Base-by-base conservation (phyloP, 1,139 yeast species). In the Yamadazyma membranifaciens region DNA sequence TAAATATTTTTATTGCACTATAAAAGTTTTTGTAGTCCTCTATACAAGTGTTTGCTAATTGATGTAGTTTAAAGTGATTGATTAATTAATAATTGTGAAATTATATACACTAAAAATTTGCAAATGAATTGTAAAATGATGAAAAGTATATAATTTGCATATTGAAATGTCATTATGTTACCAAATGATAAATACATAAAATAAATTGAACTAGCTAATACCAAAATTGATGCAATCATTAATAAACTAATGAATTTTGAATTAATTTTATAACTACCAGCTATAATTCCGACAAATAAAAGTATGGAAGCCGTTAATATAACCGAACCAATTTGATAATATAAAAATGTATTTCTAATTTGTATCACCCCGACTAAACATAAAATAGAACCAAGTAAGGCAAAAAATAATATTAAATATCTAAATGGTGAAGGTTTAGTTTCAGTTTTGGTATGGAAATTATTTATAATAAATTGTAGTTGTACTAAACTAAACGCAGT, bases 151-250 rank as follows among this genome's bases (percentile, higher is more conserved):
- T 46, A 47, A 25, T 45, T 38, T 2, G 40, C 47, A 15, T 17
- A 31, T 32, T 44, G 47, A 20, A 47, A 44, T 5, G 38, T 17
- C 29, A 41, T 33, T 16, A 36, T 31, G 3, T 32, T 36, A 4
- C 36, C 29, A 31, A 42, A 46, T 24, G 50, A 45, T 25, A 46
- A 37, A 30, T 47, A 47, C 36, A 47, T 38, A 35, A 44, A 47
- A 24, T 39, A 47, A 2, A 33, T 42, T 7, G 46, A 37, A 37
- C 43, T 46, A 10, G 50, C 45, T 10, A 42, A 28, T 3, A 47
- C 10, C 6, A 45, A 39, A 1, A 29, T n/a, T 11, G 30, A 27
- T 7, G 45, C 41, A 6, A 31, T 9, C 4, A 40, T 34, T 12
- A 45, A 3, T 12, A 45, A 14, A 3, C 12, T 37, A 26, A 45